A percentile compares a stretch with the other conserved stretches of the same genome.
phyloP scores from a whole-genome alignment of 2,329 filamentous ascomycete genomes.

The Pochonia chlamydosporia region DNA sequence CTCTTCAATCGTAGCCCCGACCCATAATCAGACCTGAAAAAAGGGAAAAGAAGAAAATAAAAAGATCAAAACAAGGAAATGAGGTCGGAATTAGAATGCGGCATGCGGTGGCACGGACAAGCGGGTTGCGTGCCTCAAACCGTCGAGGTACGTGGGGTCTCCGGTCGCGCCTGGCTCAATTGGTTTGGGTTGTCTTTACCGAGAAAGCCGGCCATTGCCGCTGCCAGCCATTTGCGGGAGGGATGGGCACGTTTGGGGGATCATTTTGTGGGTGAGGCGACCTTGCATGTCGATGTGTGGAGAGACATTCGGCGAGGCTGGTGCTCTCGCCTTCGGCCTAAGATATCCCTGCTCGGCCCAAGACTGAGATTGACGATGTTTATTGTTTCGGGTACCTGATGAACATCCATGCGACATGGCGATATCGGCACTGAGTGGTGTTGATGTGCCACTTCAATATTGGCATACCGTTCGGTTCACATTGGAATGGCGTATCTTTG shows the following conservation, averaged over 20 bases:
- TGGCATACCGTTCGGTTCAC: no score
- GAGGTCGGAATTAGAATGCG: conserved; percentile 4
- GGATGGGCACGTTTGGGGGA: background rate
- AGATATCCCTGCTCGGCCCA: no score
- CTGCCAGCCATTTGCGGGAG: conserved; percentile 18
- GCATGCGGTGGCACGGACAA: conserved; percentile 6
- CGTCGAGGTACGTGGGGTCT: conserved; percentile 20
- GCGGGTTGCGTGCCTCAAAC: conserved; percentile 12
- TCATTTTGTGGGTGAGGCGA: background rate
- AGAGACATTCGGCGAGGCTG: background rate
- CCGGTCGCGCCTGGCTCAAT: no score
- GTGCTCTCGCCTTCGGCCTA: no score
- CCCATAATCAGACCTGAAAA: background rate
- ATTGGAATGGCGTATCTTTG: no score
- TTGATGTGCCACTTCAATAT: no score
- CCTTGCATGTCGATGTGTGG: no score
- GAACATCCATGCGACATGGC: no score
- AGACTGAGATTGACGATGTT: no score
- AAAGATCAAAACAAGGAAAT: no score
- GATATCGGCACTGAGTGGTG: no score
- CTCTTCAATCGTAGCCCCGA: background rate
- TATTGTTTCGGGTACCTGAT: no score
- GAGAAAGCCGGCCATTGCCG: conserved; percentile 31
- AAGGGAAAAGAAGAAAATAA: background rate
- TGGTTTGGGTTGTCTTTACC: conserved; percentile 7